These are phyloP conservation scores for Wickerhamiella dianesei DNA, from an alignment of 805 yeast species.

Conservation along the genomic window DNA sequence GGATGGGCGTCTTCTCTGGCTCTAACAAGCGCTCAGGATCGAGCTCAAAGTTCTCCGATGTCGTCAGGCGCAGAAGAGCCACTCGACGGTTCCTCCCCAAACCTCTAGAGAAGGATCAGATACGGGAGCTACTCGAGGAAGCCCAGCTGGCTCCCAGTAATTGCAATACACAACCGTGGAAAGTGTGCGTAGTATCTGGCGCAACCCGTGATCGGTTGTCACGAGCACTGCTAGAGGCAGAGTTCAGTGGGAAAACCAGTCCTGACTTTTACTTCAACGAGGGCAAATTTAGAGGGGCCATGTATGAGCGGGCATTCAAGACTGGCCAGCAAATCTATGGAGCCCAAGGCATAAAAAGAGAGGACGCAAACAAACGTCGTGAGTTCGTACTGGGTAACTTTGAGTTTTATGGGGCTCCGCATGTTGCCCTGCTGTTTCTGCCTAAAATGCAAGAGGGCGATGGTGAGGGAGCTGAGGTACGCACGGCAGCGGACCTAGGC, in stretches of 20 bases:
- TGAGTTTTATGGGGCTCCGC: neutral
- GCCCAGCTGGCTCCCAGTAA: neutral
- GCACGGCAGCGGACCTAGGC: neutral
- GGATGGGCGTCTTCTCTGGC: neutral
- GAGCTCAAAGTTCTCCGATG: neutral
- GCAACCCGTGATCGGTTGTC: neutral
- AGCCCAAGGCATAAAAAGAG: neutral
- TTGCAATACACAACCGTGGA: neutral
- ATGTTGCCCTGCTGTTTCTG: neutral
- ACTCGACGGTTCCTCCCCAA: neutral
- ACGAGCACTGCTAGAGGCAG: neutral
- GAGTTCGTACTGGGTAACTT: neutral
- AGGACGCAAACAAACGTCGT: neutral
- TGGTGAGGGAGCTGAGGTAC: neutral
- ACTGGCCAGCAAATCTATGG: neutral
- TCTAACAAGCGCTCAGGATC: neutral
- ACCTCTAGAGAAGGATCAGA: neutral
- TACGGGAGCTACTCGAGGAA: neutral
- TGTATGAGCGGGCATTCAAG: neutral
- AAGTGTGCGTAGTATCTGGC: neutral
- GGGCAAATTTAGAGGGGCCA: neutral
- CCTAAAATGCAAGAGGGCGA: neutral
- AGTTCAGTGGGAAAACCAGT: neutral
- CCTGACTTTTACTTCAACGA: neutral
- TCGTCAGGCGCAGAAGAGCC: neutral